Evolutionary conservation across 345 rosid genomes (phyloP).

Genomic region (Salix exigua): DNA sequence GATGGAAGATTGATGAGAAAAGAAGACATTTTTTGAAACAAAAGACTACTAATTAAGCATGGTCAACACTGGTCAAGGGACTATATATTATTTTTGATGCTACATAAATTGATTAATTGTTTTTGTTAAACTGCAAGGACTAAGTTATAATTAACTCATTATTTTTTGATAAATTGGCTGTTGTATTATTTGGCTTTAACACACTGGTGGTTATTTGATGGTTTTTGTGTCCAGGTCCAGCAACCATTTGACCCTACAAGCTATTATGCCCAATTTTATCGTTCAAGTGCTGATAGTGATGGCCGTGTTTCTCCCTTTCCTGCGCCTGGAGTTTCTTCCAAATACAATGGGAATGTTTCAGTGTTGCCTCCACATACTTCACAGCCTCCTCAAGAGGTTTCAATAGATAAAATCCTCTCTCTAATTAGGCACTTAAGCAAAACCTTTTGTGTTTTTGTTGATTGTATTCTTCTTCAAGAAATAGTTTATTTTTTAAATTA

Average conservation of each 20-base stretch:
- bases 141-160: not conserved
- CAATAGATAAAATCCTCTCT: slow-evolving; percentile 13
- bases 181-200: slow-evolving; percentile 9
- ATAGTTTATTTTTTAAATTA: not conserved
- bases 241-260: slow-evolving; percentile 78
- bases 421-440: not conserved
- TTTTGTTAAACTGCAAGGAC: no score
- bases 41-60: no score
- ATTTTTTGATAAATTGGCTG: not conserved
- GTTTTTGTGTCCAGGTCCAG: slow-evolving; percentile 48
- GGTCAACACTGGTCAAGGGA: no score
- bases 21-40: no score
- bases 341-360: slow-evolving; percentile 74
- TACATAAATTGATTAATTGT: no score
- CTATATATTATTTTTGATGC: no score
- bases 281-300: slow-evolving; percentile 57
- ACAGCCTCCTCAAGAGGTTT: slow-evolving; percentile 85
- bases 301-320: slow-evolving; percentile 83
- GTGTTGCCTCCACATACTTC: slow-evolving; percentile 66
- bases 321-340: slow-evolving; percentile 61
- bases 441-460: not conserved
- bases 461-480: not conserved
- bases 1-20: no score
- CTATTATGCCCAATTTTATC: slow-evolving; percentile 78
- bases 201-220: slow-evolving; percentile 18